Base-by-base conservation (phyloP, 805 yeast species). In the Pichia occidentalis region DNA sequence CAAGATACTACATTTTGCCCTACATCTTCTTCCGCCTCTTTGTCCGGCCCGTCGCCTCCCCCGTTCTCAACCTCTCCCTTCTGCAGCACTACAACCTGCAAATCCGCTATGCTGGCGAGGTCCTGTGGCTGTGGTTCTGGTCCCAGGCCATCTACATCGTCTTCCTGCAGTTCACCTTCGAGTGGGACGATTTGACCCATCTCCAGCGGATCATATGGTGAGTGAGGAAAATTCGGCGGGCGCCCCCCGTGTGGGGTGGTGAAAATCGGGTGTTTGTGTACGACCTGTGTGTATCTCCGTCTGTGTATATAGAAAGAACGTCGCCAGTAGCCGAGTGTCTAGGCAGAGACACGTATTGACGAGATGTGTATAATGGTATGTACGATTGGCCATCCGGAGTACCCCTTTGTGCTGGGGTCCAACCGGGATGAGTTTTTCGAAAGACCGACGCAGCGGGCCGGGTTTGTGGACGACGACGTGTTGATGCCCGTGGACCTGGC, bases 161-260 rank as follows among this genome's bases (percentile, higher is more conserved):
- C 1, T 87, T 87, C 51, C 61, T 81, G 22, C 60, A 55, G 4
- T 70, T 73, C 44, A 74, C 84, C 20, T 84, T 88, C 49, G 47
- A 55, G 8, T 87, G 96, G 96, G 62, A 56, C 0, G 67, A 71
- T 39, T 83, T 84, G 49, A 66, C 71, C 0, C 70, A 65, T 0
- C 60, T 57, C 7, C 95, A 87, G 58, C 71, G 97, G 50, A 85
- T 92, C 43, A 87, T 90, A 50, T 92, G 97, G 98, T 92, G 56
- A 63, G 14, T 4, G 21, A 11, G n/a, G n/a, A n/a, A n/a, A n/a
- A n/a, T n/a, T n/a, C n/a, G n/a, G n/a, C n/a, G n/a, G n/a, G n/a
- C n/a, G n/a, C n/a, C n/a, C n/a, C n/a, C n/a, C n/a, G n/a, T n/a
- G n/a, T n/a, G n/a, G n/a, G n/a, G n/a, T n/a, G n/a, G n/a, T n/a